phyloP scores from a whole-genome alignment of 108 stramenopile genomes.

The Nannochloropsis salina region DNA sequence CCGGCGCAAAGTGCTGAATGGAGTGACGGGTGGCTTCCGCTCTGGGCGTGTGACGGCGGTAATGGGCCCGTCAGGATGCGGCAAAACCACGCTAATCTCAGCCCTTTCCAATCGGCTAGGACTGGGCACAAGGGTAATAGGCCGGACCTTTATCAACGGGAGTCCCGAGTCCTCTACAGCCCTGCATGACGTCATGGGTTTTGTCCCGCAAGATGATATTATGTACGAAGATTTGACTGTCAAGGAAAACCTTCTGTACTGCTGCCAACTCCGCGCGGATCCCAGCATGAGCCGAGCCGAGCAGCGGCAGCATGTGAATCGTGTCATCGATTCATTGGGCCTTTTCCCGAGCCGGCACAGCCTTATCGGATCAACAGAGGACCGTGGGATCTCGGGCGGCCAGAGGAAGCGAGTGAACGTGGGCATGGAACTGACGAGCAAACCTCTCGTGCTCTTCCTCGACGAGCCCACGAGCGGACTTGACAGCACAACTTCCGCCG shows the following conservation, averaged over 20 bases:
- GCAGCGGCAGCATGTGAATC: slow-evolving; percentile 16
- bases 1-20: not conserved
- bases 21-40: not conserved
- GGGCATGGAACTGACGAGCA: slow-evolving; percentile 66
- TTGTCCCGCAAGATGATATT: slow-evolving; percentile 32
- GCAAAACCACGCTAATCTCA: not conserved
- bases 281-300: slow-evolving; percentile 13
- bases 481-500: slow-evolving; percentile 54
- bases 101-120: not conserved
- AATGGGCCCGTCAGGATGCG: not conserved
- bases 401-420: slow-evolving; percentile 69
- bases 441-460: slow-evolving; percentile 62
- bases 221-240: slow-evolving; percentile 36
- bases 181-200: slow-evolving; percentile 25
- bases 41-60: not conserved
- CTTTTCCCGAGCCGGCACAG: not conserved
- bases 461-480: slow-evolving; percentile 66
- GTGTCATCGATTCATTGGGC: slow-evolving; percentile 23
- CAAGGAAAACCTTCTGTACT: slow-evolving; percentile 1
- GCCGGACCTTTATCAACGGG: not conserved
- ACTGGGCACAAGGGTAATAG: not conserved
- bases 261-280: not conserved
- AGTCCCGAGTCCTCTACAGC: not conserved
- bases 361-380: slow-evolving; percentile 18
- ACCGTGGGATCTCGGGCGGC: slow-evolving; percentile 62